Evolutionary conservation across 2,329 filamentous ascomycete genomes (phyloP), one percentile per base, ranked within the genome.

Genomic region (Mycogone perniciosa): DNA sequence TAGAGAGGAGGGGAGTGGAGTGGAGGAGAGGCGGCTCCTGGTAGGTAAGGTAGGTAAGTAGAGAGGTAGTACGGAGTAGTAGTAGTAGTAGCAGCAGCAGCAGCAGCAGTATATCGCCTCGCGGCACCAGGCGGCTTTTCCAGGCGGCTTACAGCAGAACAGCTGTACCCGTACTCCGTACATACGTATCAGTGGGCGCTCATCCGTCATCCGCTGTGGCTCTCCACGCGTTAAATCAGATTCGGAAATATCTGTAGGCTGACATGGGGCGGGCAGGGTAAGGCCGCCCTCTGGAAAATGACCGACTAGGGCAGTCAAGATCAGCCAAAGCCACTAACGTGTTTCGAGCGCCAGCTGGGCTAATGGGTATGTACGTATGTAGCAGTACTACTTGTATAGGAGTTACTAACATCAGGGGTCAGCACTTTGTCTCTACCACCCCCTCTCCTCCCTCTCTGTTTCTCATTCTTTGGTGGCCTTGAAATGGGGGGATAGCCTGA

Each of bases 221-320:
- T 71, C 67, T 69, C 68, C 66, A 67, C 67, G 64, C 67, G 65
- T 68, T 70, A 70, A 70, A 71, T 63, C 70, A 71, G 64, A 70
- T 68, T 73, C 71, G 72, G 72, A 70, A 73, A 71, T 74, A 74
- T 73, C 69, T 69, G 67, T 61, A 57, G 57, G 54, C 61, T 63
- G 60, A 63, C 64, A 67, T 69, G 70, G 61, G 64, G 64, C 60
- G 64, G 65, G 64, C 59, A 63, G 61, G 59, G 63, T 58, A 56
- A 54, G 58, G 54, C 57, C 51, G 56, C 50, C 44, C 37, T 33
- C 34, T 41, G 44, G 31, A 49, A 54, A 45, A 42, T 52, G 44
- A 45, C 52, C 38, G 37, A 37, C 51, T 44, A 47, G 66, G 63
- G 64, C 65, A 67, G 60, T 65, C 63, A 61, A 63, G 65, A 69